phyloP scores from a whole-genome alignment of 306 rosid species.

The Vigna unguiculata region DNA sequence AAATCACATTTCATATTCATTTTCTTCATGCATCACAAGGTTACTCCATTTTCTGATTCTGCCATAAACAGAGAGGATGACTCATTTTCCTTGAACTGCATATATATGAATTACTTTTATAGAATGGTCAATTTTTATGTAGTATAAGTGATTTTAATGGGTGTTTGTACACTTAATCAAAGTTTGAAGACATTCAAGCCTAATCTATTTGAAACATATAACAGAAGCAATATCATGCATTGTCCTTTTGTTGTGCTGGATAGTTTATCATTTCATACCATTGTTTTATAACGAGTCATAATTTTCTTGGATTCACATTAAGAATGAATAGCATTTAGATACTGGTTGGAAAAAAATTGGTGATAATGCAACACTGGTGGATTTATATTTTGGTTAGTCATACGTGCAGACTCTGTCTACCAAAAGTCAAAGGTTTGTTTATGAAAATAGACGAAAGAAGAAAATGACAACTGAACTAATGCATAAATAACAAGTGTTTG shows the following conservation, averaged over 20 bases:
- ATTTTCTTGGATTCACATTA: background rate
- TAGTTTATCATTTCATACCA: background rate
- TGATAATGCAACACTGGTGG: background rate
- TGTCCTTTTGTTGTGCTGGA: background rate
- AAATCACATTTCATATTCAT: background rate
- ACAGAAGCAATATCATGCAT: background rate
- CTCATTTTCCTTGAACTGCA: background rate
- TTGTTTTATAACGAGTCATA: background rate
- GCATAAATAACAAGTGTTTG: background rate
- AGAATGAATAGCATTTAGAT: background rate
- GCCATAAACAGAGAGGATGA: background rate
- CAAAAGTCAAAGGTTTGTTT: background rate
- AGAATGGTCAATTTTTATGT: background rate
- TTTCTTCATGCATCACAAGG: background rate
- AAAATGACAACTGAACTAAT: background rate
- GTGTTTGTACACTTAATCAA: background rate
- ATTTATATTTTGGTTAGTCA: background rate
- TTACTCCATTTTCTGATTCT: background rate
- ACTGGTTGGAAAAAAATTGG: background rate
- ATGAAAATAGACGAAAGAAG: background rate
- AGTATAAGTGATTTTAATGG: background rate
- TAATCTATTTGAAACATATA: background rate
- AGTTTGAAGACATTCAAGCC: background rate
- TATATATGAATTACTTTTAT: no score
- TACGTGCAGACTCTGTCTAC: background rate